These are phyloP conservation scores for Alternaria brassicae DNA, from an alignment of 2,329 filamentous ascomycete genomes.

Conservation along the genomic window DNA sequence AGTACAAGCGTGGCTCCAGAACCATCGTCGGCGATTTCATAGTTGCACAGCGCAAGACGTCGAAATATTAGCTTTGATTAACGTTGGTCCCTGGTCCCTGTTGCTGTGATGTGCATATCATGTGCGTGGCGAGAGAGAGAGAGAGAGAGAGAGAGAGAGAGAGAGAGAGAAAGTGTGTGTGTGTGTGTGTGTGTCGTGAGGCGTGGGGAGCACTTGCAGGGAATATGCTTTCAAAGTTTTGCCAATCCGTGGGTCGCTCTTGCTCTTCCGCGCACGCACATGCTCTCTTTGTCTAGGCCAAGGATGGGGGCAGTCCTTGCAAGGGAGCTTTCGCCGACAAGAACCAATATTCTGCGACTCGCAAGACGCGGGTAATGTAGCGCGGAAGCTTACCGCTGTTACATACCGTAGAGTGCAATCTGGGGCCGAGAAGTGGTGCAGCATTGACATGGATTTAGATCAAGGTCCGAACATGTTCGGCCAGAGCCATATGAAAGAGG, in stretches of 20 bases:
- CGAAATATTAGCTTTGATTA: conserved; percentile 20
- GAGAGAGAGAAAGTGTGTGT: too few relatives aligned
- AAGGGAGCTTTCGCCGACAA: conserved; percentile 13
- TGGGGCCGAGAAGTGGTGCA: conserved; percentile 22
- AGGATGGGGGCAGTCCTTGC: conserved; percentile 26
- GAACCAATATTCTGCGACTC: conserved; percentile 23
- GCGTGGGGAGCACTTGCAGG: conserved; percentile 24
- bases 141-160: too few relatives aligned
- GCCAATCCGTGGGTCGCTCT: conserved; percentile 23
- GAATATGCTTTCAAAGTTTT: conserved; percentile 17
- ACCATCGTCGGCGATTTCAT: conserved; percentile 38
- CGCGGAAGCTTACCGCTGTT: conserved; percentile 15
- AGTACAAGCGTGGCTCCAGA: conserved; percentile 25
- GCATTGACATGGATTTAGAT: conserved; percentile 12
- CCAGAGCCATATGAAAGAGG: conserved; percentile 13
- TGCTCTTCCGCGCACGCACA: conserved; percentile 33
- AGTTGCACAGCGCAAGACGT: conserved; percentile 30
- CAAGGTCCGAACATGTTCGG: conserved; percentile 23
- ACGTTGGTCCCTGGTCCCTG: conserved; percentile 26
- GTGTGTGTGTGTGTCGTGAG: conserved; percentile 9
- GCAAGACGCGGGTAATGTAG: conserved; percentile 15
- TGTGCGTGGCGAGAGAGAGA: conserved; percentile 16
- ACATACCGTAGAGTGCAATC: conserved; percentile 20
- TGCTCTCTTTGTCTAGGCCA: conserved; percentile 22
- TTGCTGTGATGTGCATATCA: conserved; percentile 40